These are phyloP conservation scores for Helichrysum umbraculigerum DNA, from an alignment of 129 eudicot species.

Conservation along the genomic window DNA sequence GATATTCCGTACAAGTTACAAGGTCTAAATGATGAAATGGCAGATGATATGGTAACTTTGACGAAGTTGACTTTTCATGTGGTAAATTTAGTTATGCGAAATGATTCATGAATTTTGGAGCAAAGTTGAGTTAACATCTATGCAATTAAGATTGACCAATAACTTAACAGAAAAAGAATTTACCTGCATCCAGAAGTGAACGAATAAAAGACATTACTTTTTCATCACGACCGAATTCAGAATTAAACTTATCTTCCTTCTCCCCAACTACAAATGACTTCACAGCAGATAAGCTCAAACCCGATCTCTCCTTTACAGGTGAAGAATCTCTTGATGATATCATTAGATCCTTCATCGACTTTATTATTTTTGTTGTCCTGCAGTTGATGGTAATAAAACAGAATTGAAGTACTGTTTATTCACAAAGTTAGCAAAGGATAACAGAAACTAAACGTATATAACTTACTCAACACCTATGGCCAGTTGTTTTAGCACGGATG, in stretches of 20 bases:
- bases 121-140: background rate
- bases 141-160: constrained; percentile 10
- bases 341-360: constrained; percentile 76
- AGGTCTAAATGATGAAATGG: background rate
- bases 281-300: constrained; percentile 76
- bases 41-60: no score
- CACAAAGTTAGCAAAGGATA: background rate
- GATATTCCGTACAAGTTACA: background rate
- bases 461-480: constrained; percentile 89
- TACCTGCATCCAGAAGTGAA: constrained; percentile 68
- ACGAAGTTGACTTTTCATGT: background rate
- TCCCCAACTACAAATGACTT: constrained; percentile 84
- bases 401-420: background rate
- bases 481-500: constrained; percentile 59
- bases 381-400: background rate
- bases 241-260: constrained; percentile 62
- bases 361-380: constrained; percentile 62
- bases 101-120: background rate
- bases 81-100: background rate
- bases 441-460: background rate
- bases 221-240: constrained; percentile 65
- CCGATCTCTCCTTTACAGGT: constrained; percentile 78
- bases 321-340: constrained; percentile 67
- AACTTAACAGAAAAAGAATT: constrained; percentile 27
- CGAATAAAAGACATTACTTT: constrained; percentile 63